Base-by-base conservation (phyloP, 1,284 basidiomycete species). In the Apiotrichum akiyoshidainum region DNA sequence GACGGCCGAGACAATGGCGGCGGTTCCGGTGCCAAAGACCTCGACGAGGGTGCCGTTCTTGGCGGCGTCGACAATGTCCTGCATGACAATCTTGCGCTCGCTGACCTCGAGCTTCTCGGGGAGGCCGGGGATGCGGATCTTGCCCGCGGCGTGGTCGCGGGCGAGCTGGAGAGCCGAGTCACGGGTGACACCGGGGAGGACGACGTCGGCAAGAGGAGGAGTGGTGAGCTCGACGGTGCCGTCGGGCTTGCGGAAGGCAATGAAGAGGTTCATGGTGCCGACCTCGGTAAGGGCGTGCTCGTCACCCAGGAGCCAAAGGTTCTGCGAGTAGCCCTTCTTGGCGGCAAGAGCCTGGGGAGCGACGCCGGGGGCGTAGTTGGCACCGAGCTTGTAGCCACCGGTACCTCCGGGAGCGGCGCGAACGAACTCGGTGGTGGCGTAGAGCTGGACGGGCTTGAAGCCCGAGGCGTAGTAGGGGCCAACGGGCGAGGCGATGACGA, bases 221-320 rank as follows among this genome's bases (percentile, higher is more conserved):
- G 93, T 95, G 51, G 92, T 86, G 59, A 96, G 85, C 76, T 95
- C 92, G 53, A 82, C 78, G 13, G 80, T 79, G 42, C 90, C 92
- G 67, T 92, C 85, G 12, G 84, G 81, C 33, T 83, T 83, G 73
- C 85, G 85, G 76, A 98, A 85, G 0, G 87, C 92, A 46, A 91
- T 84, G 64, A 98, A 96, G 71, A 95, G 80, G 80, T 99, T 99
- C 96, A 99, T 98, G 1, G 92, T 94, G 34, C 94, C 94, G 37
- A 73, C 74, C 67, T 81, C 93, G 0, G 92, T 95, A 54, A 95
- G 78, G 69, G 87, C 80, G 72, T 95, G 89, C 59, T 94, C 89
- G 4, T 86, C 85, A 0, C 92, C 92, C 62, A 92, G 87, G 41
- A 98, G 80, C 94, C 95, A 98, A 9, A 99, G 83, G 75, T 96